Base-by-base conservation (phyloP, 108 stramenopile species). In the Skeletonema costatum region DNA sequence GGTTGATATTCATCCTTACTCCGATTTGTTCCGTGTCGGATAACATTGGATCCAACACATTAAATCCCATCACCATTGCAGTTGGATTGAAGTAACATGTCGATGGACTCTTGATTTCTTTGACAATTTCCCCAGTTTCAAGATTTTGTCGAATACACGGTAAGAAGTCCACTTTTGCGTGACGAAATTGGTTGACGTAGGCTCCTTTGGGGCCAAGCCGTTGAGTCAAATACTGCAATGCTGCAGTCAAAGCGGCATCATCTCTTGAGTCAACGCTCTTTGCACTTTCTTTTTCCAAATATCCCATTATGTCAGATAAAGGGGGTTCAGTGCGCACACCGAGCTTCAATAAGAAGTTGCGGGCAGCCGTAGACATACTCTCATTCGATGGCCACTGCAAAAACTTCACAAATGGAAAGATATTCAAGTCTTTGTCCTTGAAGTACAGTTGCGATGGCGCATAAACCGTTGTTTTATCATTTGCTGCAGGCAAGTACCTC, bases 341-440 rank as follows among this genome's bases (percentile, higher is more conserved):
- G 2, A 93, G 76, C 21, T 85, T 73, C 1, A 82, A 59, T 39
- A 93, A 74, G 50, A 93, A 93, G 36, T 78, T 80, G 16, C 93
- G 90, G 63, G 88, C 82, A 5, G 65, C 66, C n/a, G 85, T 67
- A 11, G 87, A 21, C 68, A 88, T 88, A 25, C 76, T 86, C 36
- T 88, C 84, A 10, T 84, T 76, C 7, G 74, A 41, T 17, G 89
- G 89, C 93, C 93, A 94, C 60, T 92, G 89, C 12, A 94, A 78
- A 36, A 90, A 69, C 39, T 68, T 76, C 0, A 89, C 75, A 64
- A 89, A 92, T 11, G 90, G 87, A 68, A 91, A 90, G 7, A 88
- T 78, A 51, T 83, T 68, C 14, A 91, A 66, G 17, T 88, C 85
- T 30, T 68, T 30, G 51, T 86, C 83, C 11, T 81, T 83, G 1